These are phyloP conservation scores for Hypericum perforatum DNA, from an alignment of 345 rosid genomes.

Conservation along the genomic window DNA sequence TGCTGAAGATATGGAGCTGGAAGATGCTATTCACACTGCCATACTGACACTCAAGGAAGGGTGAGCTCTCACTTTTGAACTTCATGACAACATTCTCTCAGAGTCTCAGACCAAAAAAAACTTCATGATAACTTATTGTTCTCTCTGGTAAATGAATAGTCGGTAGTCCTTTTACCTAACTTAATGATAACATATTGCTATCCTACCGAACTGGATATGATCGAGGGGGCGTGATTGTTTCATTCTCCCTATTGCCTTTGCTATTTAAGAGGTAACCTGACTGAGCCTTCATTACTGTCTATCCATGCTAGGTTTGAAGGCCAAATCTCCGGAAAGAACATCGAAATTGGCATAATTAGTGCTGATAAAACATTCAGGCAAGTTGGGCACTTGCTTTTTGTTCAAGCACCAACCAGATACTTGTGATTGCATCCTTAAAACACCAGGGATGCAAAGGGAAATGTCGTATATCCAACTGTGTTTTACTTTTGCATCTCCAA, in stretches of 20 bases:
- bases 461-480: no score
- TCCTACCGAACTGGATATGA: no score
- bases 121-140: background rate
- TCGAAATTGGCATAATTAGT: conserved; percentile 4
- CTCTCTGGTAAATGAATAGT: background rate
- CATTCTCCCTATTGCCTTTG: no score
- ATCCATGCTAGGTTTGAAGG: conserved; percentile 67
- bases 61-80: conserved; percentile 26
- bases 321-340: conserved; percentile 26
- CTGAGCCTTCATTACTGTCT: conserved; percentile 5
- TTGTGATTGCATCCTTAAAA: no score
- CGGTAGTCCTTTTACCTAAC: no score
- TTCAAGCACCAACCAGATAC: background rate
- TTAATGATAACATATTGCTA: no score
- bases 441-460: no score
- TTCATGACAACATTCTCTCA: background rate
- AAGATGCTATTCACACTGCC: conserved; percentile 98
- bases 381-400: background rate
- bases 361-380: conserved; percentile 6
- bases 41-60: conserved; percentile 91
- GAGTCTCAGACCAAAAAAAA: background rate
- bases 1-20: conserved; percentile 97
- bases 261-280: background rate
- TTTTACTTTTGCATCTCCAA: background rate
- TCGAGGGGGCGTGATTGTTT: no score